These are phyloP conservation scores for Trichoderma sp. DNA, from an alignment of 2,329 filamentous ascomycete species.

Conservation along the genomic window DNA sequence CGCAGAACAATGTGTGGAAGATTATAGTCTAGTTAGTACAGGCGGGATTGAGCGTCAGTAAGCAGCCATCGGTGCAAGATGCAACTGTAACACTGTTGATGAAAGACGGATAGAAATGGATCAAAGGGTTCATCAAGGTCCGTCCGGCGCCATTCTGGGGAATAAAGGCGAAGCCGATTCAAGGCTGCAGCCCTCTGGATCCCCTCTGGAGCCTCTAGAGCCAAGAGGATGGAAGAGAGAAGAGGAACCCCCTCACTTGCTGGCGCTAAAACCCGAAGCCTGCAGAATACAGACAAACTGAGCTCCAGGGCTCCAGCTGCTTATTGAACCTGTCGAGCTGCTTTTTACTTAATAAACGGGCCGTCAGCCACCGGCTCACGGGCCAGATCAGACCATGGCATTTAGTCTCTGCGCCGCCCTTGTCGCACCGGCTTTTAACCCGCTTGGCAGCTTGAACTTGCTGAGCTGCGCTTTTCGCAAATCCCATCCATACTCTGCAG, in stretches of 20 bases:
- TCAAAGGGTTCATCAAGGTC: background rate
- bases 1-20: background rate
- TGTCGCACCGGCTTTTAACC: background rate
- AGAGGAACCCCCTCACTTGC: background rate
- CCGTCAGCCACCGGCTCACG: conserved; percentile 18
- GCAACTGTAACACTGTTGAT: background rate
- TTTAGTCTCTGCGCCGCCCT: conserved; percentile 5
- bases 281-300: background rate
- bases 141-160: background rate
- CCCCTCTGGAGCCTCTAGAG: background rate
- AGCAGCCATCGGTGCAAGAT: background rate
- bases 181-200: background rate
- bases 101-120: background rate
- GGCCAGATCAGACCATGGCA: conserved; percentile 17
- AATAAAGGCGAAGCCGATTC: background rate
- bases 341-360: background rate
- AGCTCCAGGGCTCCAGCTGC: background rate
- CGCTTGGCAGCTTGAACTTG: background rate
- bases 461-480: too few species aligned
- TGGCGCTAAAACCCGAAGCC: background rate
- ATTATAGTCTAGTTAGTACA: background rate
- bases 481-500: too few species aligned
- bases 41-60: background rate
- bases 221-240: background rate
- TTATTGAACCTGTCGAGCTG: background rate